These are phyloP conservation scores for Scleromitrula shiraiana DNA, from an alignment of 2,329 filamentous ascomycete genomes.

Conservation along the genomic window DNA sequence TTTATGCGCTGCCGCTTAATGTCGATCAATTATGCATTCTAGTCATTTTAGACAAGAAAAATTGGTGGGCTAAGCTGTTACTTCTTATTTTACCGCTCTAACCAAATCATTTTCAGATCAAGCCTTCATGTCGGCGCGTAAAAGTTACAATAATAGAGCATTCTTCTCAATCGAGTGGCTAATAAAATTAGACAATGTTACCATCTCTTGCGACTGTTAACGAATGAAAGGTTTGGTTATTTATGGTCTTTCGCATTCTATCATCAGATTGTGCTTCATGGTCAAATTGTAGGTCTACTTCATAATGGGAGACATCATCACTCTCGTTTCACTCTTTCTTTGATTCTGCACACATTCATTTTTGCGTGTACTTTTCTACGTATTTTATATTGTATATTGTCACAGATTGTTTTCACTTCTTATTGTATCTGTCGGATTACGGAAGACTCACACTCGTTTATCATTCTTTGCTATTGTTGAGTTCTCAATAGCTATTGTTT, in stretches of 20 bases:
- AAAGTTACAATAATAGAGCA: slow-evolving; percentile 19
- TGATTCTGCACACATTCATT: slow-evolving; percentile 9
- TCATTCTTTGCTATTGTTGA: slow-evolving; percentile 12
- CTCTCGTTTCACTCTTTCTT: slow-evolving; percentile 20
- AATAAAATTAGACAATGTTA: slow-evolving; percentile 13
- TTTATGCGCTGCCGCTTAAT: no score
- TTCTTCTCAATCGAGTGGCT: slow-evolving; percentile 6
- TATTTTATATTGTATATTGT: slow-evolving; percentile 13
- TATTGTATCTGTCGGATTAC: slow-evolving; percentile 4
- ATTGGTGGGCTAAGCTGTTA: no score
- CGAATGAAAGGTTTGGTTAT: slow-evolving; percentile 23
- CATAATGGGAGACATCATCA: neutral
- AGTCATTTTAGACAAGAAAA: no score
- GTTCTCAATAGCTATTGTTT: slow-evolving; percentile 10
- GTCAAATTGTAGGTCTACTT: slow-evolving; percentile 8
- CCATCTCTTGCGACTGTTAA: slow-evolving; percentile 17
- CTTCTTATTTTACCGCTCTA: no score
- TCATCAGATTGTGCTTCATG: slow-evolving; percentile 11
- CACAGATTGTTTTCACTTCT: slow-evolving; percentile 7
- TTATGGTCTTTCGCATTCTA: slow-evolving; percentile 13
- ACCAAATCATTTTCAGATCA: slow-evolving; percentile 8
- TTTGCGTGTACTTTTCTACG: slow-evolving; percentile 7
- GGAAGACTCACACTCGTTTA: slow-evolving; percentile 13
- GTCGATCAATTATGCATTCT: no score
- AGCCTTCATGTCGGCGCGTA: slow-evolving; percentile 22